Percentiles rank a stretch among this genome's conserved stretches.
These are phyloP conservation scores for Hemileia vastatrix DNA, from an alignment of 1,284 basidiomycete genomes.

Conservation along the genomic window DNA sequence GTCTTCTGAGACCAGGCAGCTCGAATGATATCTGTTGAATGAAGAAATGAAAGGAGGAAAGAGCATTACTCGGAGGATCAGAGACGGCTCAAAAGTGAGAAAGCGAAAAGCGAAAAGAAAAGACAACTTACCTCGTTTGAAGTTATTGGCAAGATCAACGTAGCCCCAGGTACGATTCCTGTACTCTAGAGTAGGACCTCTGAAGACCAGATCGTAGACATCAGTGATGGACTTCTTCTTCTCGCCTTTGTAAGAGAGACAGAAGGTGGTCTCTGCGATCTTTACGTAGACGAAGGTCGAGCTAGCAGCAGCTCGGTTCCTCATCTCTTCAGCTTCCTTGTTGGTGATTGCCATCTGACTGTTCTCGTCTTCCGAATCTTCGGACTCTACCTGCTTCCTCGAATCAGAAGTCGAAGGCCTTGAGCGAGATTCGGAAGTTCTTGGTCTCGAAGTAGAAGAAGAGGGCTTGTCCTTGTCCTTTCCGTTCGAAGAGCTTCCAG, in stretches of 20 bases:
- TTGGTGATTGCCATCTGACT: neutral
- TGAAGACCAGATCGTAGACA: constrained; percentile 51
- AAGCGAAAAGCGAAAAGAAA: neutral
- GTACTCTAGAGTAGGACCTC: constrained; percentile 58
- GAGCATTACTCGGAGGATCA: neutral
- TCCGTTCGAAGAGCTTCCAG: neutral
- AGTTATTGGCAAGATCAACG: no score
- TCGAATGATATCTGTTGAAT: constrained; percentile 32
- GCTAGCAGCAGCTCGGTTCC: constrained; percentile 47
- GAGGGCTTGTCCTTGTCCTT: neutral
- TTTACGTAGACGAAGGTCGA: constrained; percentile 69
- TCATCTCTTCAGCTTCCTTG: constrained; percentile 47
- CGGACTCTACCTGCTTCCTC: constrained; percentile 8
- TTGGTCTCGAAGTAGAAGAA: constrained; percentile 8
- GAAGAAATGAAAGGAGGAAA: neutral
- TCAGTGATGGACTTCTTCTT: constrained; percentile 49
- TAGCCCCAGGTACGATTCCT: constrained; percentile 80
- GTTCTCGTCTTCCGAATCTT: constrained; percentile 28
- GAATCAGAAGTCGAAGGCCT: constrained; percentile 5
- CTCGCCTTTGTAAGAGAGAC: constrained; percentile 50
- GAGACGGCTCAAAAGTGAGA: neutral
- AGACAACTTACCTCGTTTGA: constrained; percentile 28
- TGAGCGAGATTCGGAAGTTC: constrained; percentile 23
- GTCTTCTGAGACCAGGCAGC: constrained; percentile 41
- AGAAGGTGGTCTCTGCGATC: constrained; percentile 57